Conservation (phyloP, 192 early-diverging fungal species). For the Coemansia sp. region DNA sequence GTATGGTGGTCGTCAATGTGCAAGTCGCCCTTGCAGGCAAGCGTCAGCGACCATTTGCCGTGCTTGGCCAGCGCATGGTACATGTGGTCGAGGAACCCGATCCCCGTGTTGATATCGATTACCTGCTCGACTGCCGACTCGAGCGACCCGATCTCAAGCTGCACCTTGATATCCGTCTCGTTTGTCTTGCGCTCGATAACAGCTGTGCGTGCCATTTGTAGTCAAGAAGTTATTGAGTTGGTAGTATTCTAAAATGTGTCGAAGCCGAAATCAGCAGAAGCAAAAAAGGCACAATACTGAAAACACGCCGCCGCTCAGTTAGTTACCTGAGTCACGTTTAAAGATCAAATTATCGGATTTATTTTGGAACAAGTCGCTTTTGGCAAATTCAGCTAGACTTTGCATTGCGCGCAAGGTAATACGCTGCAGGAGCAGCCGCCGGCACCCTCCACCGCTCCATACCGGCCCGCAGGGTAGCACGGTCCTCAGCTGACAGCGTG, state of each 20-base stretch:
- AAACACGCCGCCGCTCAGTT: too few relatives aligned
- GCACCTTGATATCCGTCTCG: conserved; percentile 87
- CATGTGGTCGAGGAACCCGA: conserved; percentile 99
- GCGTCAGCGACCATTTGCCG: conserved; percentile 80
- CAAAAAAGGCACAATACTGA: too few relatives aligned
- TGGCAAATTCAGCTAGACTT: too few relatives aligned
- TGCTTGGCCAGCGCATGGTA: conserved; percentile 98
- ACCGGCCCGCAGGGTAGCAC: conserved; percentile 16
- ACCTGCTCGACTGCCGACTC: conserved; percentile 61
- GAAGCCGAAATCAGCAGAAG: too few relatives aligned
- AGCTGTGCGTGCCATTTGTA: conserved; percentile 20
- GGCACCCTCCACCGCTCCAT: conserved; percentile 44
- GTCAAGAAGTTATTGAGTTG: too few relatives aligned
- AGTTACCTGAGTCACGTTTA: too few relatives aligned
- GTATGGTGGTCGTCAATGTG: conserved; percentile 99
- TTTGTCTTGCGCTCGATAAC: conserved; percentile 82
- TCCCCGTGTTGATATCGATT: conserved; percentile 85
- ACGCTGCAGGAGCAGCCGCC: conserved; percentile 22
- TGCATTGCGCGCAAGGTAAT: conserved; percentile 19
- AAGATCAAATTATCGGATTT: not conserved
- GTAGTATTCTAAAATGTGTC: too few relatives aligned
- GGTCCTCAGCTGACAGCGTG: conserved; percentile 27
- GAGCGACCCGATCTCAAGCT: conserved; percentile 56
- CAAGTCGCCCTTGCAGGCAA: conserved; percentile 89
- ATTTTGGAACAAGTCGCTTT: too few relatives aligned